These are phyloP conservation scores for Diddensiella santjacobensis DNA, from an alignment of 805 yeast genomes.

Conservation along the genomic window DNA sequence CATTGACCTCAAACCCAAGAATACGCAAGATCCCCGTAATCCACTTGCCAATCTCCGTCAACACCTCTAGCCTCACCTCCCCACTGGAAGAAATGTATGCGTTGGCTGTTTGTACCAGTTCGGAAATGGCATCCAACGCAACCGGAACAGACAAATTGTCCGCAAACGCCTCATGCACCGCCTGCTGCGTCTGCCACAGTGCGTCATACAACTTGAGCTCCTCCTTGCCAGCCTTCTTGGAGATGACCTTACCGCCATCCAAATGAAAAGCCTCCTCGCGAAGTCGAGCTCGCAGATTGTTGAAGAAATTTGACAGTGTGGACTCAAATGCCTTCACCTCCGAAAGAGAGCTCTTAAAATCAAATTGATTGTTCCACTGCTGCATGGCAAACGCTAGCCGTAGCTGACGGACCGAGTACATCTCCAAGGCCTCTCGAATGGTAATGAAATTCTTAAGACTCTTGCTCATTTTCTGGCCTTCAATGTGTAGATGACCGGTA, in stretches of 20 bases:
- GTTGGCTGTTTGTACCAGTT: conserved; percentile 67
- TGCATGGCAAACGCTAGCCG: conserved; percentile 87
- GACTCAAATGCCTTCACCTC: conserved; percentile 79
- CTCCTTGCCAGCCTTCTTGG: conserved; percentile 53
- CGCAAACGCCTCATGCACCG: conserved; percentile 74
- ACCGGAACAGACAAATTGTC: conserved; percentile 82
- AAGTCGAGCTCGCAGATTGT: conserved; percentile 76
- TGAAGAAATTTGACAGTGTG: conserved; percentile 72
- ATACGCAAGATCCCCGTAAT: conserved; percentile 65
- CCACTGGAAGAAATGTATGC: conserved; percentile 59
- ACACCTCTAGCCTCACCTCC: conserved; percentile 59
- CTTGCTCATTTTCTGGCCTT: conserved; percentile 98
- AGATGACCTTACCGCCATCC: conserved; percentile 46
- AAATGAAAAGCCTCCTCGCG: conserved; percentile 56
- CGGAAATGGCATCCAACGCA: conserved; percentile 62
- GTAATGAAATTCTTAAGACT: conserved; percentile 93
- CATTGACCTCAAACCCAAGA: conserved; percentile 71
- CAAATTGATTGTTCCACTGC: conserved; percentile 90
- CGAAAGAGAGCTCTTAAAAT: conserved; percentile 76
- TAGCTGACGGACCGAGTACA: conserved; percentile 73
- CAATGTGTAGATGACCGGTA: conserved; percentile 96
- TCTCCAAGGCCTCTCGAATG: conserved; percentile 78
- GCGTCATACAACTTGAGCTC: conserved; percentile 57
- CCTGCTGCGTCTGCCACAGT: conserved; percentile 49
- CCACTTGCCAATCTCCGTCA: conserved; percentile 61